Percentiles rank a stretch among this genome's conserved stretches.
phyloP scores from a whole-genome alignment of 2,329 filamentous ascomycete genomes.

The Colletotrichum sp. region DNA sequence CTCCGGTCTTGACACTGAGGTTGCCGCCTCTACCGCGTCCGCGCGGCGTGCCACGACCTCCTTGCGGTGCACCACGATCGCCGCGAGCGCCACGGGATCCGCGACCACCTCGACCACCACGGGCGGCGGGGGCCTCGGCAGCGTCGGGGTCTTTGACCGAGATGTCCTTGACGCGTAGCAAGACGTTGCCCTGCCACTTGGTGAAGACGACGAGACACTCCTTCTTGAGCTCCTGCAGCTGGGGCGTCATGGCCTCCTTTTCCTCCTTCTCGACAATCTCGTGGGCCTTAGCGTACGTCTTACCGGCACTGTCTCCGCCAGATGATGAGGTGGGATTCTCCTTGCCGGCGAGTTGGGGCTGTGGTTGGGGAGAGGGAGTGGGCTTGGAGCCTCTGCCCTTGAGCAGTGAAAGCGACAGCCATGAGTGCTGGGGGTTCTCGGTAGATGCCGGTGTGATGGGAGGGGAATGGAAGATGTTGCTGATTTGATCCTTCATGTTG shows the following conservation, averaged over 20 bases:
- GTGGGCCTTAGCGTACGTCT: conserved; percentile 29
- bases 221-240: conserved; percentile 64
- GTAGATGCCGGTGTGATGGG: conserved; percentile 34
- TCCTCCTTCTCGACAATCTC: conserved; percentile 36
- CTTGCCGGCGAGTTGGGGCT: conserved; percentile 8
- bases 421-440: conserved; percentile 36
- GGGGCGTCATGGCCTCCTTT: conserved; percentile 30
- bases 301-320: conserved; percentile 20
- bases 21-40: conserved; percentile 17
- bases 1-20: conserved; percentile 25
- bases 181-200: conserved; percentile 77
- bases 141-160: conserved; percentile 50
- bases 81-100: conserved; percentile 26
- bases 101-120: conserved; percentile 39
- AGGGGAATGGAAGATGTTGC: conserved; percentile 56
- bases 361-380: not conserved
- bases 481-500: conserved; percentile 58
- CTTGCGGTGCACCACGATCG: conserved; percentile 16
- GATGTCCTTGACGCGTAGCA: conserved; percentile 74
- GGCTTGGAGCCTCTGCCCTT: conserved; percentile 18
- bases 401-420: conserved; percentile 38
- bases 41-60: conserved; percentile 12
- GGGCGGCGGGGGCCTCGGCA: conserved; percentile 26
- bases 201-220: conserved; percentile 75
- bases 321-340: conserved; percentile 1